A percentile compares a stretch with the other conserved stretches of the same genome.
Evolutionary conservation across 164 flowering plant species (phyloP).

Genomic region (Cinnamomum chago): DNA sequence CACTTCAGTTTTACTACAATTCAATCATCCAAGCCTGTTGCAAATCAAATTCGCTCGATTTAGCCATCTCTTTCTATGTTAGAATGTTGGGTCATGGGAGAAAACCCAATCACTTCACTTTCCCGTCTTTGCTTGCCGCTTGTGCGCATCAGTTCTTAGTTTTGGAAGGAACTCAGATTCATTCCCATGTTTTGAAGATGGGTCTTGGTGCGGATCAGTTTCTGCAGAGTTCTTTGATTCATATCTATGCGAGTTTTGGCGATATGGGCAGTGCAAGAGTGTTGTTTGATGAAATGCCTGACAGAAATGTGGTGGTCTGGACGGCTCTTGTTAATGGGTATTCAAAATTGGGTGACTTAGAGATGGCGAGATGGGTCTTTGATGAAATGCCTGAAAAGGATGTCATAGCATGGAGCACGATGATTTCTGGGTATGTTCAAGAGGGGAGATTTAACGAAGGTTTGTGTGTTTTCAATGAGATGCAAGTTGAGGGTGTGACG

Average conservation of each 20-base stretch:
- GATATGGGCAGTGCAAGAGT: background rate
- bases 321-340: slow-evolving; percentile 13
- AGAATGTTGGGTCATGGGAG: slow-evolving; percentile 2
- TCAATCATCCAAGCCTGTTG: slow-evolving; percentile 1
- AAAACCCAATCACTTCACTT: slow-evolving; percentile 8
- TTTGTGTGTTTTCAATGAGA: slow-evolving; percentile 3
- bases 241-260: slow-evolving; percentile 2
- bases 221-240: slow-evolving; percentile 7
- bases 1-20: slow-evolving; percentile 3
- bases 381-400: slow-evolving; percentile 11
- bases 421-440: slow-evolving; percentile 10
- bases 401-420: slow-evolving; percentile 6
- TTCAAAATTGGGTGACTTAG: background rate
- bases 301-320: background rate
- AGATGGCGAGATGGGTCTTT: background rate
- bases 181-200: slow-evolving; percentile 5
- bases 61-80: slow-evolving; percentile 3
- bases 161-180: slow-evolving; percentile 7
- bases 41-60: background rate
- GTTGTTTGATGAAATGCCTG: slow-evolving; percentile 1
- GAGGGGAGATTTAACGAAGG: slow-evolving; percentile 6
- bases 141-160: background rate
- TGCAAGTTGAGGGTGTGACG: background rate
- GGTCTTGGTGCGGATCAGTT: slow-evolving; percentile 6
- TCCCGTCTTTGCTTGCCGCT: slow-evolving; percentile 3